Evolutionary conservation across 352 stramenopile genomes (phyloP).

Genomic region (Phytophthora fragariaefolia): DNA sequence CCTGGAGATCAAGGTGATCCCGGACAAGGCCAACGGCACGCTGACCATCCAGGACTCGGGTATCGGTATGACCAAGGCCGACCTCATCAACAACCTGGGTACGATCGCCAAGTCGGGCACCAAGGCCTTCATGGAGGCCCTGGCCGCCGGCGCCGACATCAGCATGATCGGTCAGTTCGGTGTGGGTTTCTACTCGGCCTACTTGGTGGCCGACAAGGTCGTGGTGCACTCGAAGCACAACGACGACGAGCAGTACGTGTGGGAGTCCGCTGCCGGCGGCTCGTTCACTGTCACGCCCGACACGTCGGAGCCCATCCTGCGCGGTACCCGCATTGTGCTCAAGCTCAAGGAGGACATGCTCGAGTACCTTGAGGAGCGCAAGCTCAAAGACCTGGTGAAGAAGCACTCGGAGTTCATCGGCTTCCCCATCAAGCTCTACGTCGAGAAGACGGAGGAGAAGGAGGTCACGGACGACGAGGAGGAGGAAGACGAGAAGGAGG

Average conservation of each 20-base stretch:
- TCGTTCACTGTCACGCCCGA: conserved; percentile 97
- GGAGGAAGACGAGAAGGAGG: conserved; percentile 95
- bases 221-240: conserved; percentile 99
- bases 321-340: conserved; percentile 97
- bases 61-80: conserved; percentile 99
- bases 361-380: conserved; percentile 98
- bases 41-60: conserved; percentile 98
- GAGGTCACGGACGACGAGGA: conserved; percentile 99
- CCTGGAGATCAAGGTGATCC: conserved; percentile 99
- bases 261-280: conserved; percentile 97
- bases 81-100: conserved; percentile 99
- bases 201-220: conserved; percentile 99
- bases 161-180: conserved; percentile 99
- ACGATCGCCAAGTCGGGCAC: conserved; percentile 99
- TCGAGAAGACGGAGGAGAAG: conserved; percentile 99
- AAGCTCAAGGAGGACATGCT: conserved; percentile 99
- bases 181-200: conserved; percentile 99
- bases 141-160: conserved; percentile 98
- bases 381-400: conserved; percentile 99
- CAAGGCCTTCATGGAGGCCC: conserved; percentile 99
- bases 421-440: conserved; percentile 99
- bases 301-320: conserved; percentile 86
- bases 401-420: conserved; percentile 99
- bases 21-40: conserved; percentile 99
- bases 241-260: conserved; percentile 98